Conservation (phyloP, 768 basidiomycete species). For the Leccinum rimulosum region DNA sequence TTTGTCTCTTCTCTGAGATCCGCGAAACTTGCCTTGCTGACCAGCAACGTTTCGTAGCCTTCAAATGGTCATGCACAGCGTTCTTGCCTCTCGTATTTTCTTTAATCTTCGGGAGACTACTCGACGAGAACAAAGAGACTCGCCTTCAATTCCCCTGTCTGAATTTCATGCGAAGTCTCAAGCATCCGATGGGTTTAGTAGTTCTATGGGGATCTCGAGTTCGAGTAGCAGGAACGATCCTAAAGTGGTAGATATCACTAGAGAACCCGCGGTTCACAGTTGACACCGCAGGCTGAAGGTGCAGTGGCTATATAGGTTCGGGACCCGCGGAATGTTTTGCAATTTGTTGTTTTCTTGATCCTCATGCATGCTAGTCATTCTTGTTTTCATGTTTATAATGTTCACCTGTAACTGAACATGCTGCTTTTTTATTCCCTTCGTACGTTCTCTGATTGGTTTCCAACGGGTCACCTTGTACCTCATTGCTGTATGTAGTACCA, state of each 20-base stretch:
- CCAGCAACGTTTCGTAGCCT: constrained; percentile 4
- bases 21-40: not conserved
- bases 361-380: not conserved
- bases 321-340: not conserved
- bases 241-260: not conserved
- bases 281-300: not conserved
- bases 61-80: constrained; percentile 22
- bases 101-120: constrained; percentile 23
- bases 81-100: constrained; percentile 25
- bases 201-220: not conserved
- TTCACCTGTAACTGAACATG: not conserved
- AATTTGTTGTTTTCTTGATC: not conserved
- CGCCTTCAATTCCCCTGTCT: not conserved
- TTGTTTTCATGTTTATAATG: not conserved
- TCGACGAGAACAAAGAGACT: constrained; percentile 1
- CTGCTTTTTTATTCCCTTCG: not conserved
- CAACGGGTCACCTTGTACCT: no score
- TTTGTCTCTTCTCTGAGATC: not conserved
- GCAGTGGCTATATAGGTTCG: not conserved
- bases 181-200: not conserved
- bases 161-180: constrained; percentile 10
- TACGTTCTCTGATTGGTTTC: not conserved
- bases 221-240: not conserved
- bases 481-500: not conserved
- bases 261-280: not conserved